Base-by-base conservation (phyloP, 2,329 filamentous ascomycete genomes). In the Dactylellina haptotyla region DNA sequence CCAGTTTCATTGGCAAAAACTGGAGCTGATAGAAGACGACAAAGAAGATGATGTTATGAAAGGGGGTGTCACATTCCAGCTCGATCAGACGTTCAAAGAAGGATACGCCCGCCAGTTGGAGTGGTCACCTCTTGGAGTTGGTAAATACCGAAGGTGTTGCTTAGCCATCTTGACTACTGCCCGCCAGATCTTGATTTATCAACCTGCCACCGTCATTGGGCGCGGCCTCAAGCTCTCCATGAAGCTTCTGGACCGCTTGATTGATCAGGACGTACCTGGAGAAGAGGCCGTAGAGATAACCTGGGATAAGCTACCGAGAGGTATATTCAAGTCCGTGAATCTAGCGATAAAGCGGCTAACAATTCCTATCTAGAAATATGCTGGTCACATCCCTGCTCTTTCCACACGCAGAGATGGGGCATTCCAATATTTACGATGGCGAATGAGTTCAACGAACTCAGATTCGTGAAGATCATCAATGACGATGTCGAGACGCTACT, bases 1-100 rank as follows among this genome's bases (percentile, higher is more conserved):
- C 39, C 69, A 73, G 32, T 73, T 73, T 18, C 69, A 73, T 18
- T 73, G 69, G 69, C 69, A 73, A 12, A 65, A 62, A 26, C n/a
- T 73, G 14, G 69, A 73, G 39, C 16, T 65, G 9, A 30, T 73
- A 10, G 61, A 66, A 18, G 69, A 73, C 20, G 61, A 73, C 9
- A 59, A 50, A 14, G 53, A 48, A 14, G 69, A 65, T 3, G 67
- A 65, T 28, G 48, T 73, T 9, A 66, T 73, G 61, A 73, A 62
- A 12, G 69, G 69, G 5, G 69, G 61, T 25, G 69, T 62, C 14
- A 66, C 41, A 5, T 73, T 66, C 23, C 69, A 73, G 26, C 25
- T 73, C 9, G 69, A 73, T 14, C 69, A 73, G 56, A 73, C 69
- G 1, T 73, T 73, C 25, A 73, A 66, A 43, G 61, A 73, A 8